These are phyloP conservation scores for Sphaerobolus stellatus DNA, from an alignment of 1,284 basidiomycete species.

Conservation along the genomic window DNA sequence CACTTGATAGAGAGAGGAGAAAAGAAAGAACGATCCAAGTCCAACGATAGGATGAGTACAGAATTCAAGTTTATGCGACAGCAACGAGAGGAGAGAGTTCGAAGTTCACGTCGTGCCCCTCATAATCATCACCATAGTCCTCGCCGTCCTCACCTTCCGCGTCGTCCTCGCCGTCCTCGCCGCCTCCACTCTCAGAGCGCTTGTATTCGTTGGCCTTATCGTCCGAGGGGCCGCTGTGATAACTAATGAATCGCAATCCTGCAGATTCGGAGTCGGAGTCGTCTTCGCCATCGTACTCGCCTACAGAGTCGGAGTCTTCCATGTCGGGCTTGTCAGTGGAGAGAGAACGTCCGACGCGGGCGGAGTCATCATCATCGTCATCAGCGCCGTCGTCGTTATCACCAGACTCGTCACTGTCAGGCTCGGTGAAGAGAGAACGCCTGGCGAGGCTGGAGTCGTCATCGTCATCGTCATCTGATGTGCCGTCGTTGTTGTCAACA, in stretches of 20 bases:
- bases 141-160: background rate
- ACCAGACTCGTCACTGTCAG: background rate
- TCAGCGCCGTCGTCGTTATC: background rate
- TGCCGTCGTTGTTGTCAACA: background rate
- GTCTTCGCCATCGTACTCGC: background rate
- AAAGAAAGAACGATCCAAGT: too few species aligned
- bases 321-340: background rate
- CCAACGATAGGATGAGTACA: too few species aligned
- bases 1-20: too few species aligned
- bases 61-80: too few species aligned
- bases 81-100: too few species aligned
- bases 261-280: background rate
- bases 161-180: background rate
- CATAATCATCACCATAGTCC: background rate
- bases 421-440: too few species aligned
- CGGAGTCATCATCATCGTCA: background rate
- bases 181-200: background rate
- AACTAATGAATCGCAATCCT: background rate
- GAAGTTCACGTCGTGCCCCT: too few species aligned
- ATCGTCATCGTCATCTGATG: too few species aligned
- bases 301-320: background rate
- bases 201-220: background rate
- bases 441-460: background rate
- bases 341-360: background rate
- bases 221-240: background rate